Conservation (phyloP, 345 rosid genomes). For the Hirschfeldia incana region DNA sequence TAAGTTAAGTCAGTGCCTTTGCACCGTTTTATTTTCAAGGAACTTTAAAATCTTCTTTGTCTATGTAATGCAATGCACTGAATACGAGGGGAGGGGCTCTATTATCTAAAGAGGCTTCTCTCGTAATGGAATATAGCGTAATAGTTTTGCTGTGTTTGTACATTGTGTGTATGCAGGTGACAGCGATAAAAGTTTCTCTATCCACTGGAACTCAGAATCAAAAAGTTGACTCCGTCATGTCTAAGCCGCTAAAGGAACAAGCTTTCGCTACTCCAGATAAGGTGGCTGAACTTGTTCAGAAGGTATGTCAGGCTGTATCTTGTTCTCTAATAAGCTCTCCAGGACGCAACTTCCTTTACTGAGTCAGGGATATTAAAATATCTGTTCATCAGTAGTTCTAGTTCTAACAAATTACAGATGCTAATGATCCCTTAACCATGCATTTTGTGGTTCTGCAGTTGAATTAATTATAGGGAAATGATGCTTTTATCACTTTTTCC, state of each 20-base stretch:
- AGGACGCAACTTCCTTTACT: conserved; percentile 14
- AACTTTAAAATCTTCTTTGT: not conserved
- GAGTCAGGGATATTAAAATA: conserved; percentile 5
- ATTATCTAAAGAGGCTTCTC: not conserved
- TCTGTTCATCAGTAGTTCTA: not conserved
- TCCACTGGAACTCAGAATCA: conserved; percentile 63
- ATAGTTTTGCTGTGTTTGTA: conserved; percentile 13
- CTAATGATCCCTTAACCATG: conserved; percentile 8
- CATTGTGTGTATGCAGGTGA: conserved; percentile 53
- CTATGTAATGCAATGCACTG: not conserved
- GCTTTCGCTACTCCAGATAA: conserved; percentile 95
- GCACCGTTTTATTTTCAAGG: conserved; percentile 1
- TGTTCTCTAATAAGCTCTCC: conserved; percentile 21
- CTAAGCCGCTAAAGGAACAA: conserved; percentile 90
- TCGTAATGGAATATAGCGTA: not conserved
- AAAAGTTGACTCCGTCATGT: conserved; percentile 65
- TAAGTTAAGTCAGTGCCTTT: not conserved
- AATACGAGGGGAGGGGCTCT: not conserved
- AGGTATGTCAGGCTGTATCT: conserved; percentile 49
- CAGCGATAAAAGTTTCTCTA: conserved; percentile 80
- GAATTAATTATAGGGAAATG: not conserved
- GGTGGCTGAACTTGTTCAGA: conserved; percentile 92
- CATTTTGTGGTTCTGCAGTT: conserved; percentile 13
- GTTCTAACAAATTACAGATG: not conserved
- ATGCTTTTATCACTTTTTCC: conserved; percentile 11